Evolutionary conservation across 768 basidiomycete species (phyloP).

Genomic region (Lyophyllum semitale): DNA sequence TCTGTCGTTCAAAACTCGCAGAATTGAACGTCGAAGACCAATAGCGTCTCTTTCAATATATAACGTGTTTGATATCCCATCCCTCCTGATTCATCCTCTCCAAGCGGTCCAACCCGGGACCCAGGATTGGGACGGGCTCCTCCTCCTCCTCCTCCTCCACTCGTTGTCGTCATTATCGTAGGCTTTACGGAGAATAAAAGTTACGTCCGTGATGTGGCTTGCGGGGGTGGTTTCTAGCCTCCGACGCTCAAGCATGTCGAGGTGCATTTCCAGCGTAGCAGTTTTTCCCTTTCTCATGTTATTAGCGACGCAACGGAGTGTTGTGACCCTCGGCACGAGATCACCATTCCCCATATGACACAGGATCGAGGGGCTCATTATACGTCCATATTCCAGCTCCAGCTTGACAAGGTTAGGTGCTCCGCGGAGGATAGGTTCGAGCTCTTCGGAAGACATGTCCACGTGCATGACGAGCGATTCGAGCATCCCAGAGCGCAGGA

Average conservation of each 20-base stretch:
- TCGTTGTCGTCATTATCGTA: not conserved
- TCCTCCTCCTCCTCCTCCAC: no score
- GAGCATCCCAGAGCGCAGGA: not conserved
- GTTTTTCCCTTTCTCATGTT: not conserved
- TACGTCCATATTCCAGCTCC: not conserved
- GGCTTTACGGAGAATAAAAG: not conserved
- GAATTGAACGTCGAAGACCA: no score
- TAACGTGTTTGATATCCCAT: conserved; percentile 1
- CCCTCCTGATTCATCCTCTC: not conserved
- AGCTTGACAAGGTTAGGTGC: not conserved
- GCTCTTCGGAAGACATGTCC: not conserved
- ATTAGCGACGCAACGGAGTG: conserved; percentile 1
- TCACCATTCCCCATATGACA: not conserved
- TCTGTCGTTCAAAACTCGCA: no score
- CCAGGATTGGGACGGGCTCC: no score
- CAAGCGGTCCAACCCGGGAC: not conserved
- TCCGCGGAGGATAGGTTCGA: not conserved
- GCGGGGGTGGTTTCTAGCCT: not conserved
- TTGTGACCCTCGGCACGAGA: not conserved
- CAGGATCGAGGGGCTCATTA: not conserved
- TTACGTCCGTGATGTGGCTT: not conserved
- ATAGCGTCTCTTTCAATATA: not conserved
- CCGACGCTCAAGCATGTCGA: conserved; percentile 6
- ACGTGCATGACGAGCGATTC: conserved; percentile 1
- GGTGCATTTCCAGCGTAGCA: conserved; percentile 2